These are phyloP conservation scores for Tolypocladium ophioglossoides DNA, from an alignment of 2,329 filamentous ascomycete species.

Conservation along the genomic window DNA sequence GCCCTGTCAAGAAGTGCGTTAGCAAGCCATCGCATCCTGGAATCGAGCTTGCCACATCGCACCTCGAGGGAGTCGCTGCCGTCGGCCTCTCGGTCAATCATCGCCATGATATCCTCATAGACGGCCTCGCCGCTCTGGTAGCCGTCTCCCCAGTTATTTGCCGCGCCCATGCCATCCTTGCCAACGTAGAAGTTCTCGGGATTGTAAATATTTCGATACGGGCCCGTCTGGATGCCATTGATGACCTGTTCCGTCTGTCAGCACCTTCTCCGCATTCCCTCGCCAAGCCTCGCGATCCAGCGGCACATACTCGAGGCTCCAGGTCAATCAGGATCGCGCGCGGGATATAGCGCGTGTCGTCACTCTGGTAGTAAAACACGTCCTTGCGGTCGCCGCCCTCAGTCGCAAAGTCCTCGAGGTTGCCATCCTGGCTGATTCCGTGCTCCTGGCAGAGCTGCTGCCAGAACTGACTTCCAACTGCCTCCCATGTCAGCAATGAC, in stretches of 20 bases:
- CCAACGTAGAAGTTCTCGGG: conserved; percentile 98
- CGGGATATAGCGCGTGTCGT: conserved; percentile 97
- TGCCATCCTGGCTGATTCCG: conserved; percentile 94
- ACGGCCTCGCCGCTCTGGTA: conserved; percentile 88
- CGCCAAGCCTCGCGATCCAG: neutral
- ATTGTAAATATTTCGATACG: conserved; percentile 98
- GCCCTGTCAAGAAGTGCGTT: conserved; percentile 40
- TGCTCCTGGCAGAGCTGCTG: conserved; percentile 97
- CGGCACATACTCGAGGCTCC: conserved; percentile 62
- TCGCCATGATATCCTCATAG: conserved; percentile 96
- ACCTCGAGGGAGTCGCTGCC: conserved; percentile 94
- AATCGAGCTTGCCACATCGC: conserved; percentile 6
- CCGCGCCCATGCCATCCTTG: conserved; percentile 85
- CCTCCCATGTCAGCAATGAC: conserved; percentile 5
- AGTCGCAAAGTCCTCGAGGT: conserved; percentile 93
- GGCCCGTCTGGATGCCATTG: conserved; percentile 81
- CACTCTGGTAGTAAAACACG: conserved; percentile 98
- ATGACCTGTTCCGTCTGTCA: conserved; percentile 49
- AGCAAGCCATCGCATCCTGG: neutral
- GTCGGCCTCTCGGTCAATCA: conserved; percentile 97
- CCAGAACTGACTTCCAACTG: conserved; percentile 97
- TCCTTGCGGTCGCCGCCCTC: conserved; percentile 97
- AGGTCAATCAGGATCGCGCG: conserved; percentile 91
- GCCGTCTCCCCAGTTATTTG: conserved; percentile 97
- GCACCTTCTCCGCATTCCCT: neutral